These are phyloP conservation scores for Lasiosphaeriaceae sp. DNA, from an alignment of 495 filamentous ascomycete species.

Conservation along the genomic window DNA sequence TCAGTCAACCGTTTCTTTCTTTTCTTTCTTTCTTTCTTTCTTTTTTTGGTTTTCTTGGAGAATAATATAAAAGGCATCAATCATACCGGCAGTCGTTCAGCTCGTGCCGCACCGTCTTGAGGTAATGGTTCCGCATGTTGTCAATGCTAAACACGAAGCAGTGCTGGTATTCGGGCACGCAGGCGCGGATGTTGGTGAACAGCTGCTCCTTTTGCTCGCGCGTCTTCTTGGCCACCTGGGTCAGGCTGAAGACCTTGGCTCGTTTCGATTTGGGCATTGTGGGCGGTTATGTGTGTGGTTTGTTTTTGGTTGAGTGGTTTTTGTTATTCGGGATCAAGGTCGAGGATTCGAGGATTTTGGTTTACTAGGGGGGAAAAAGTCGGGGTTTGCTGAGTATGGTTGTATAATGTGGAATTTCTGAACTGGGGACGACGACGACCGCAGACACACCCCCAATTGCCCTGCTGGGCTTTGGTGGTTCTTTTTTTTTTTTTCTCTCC, in stretches of 20 bases:
- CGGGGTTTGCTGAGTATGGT: background rate
- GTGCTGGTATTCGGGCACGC: slow-evolving; percentile 78
- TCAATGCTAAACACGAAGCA: slow-evolving; percentile 90
- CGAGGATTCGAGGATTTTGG: too few species aligned
- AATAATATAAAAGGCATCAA: too few species aligned
- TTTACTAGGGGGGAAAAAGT: too few species aligned
- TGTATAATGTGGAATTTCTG: background rate
- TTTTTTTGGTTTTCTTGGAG: too few species aligned
- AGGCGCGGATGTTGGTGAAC: slow-evolving; percentile 82
- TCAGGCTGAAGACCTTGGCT: slow-evolving; percentile 78
- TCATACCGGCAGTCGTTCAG: slow-evolving; percentile 80
- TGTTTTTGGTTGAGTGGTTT: background rate
- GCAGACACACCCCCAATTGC: background rate
- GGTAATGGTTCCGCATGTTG: slow-evolving; percentile 98
- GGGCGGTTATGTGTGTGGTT: slow-evolving; percentile 30
- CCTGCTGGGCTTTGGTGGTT: background rate
- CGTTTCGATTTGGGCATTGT: slow-evolving; percentile 97
- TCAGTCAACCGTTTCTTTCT: slow-evolving; percentile 2
- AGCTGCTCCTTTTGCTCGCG: slow-evolving; percentile 83
- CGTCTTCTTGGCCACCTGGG: slow-evolving; percentile 85
- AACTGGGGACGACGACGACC: background rate
- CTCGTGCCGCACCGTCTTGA: slow-evolving; percentile 85
- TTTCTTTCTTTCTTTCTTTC: too few species aligned
- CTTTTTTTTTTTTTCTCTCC: slow-evolving; percentile 2
- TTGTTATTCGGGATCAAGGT: too few species aligned